Conservation (phyloP, 108 stramenopile genomes). For the Ochromonas danica region DNA sequence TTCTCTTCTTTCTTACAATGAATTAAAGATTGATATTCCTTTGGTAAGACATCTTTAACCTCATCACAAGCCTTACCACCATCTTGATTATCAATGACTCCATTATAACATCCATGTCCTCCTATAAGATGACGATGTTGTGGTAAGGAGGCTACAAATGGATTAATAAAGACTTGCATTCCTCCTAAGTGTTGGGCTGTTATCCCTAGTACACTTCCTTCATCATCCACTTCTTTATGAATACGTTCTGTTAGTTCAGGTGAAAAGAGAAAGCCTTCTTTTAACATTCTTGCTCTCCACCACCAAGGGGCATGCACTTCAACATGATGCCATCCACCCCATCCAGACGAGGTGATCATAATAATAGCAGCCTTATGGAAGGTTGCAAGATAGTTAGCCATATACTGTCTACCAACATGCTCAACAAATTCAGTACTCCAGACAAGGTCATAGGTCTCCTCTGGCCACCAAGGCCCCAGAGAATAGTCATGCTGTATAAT, state of each 20-base stretch:
- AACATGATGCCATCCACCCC: constrained; percentile 60
- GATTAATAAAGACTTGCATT: constrained; percentile 1
- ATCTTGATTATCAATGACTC: background rate
- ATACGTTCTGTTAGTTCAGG: too few relatives aligned
- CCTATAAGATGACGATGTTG: background rate
- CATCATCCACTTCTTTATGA: too few relatives aligned
- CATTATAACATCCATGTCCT: background rate
- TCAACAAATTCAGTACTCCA: constrained; percentile 69
- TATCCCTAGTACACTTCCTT: too few relatives aligned
- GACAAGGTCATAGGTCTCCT: constrained; percentile 68
- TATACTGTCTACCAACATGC: constrained; percentile 1
- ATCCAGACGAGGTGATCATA: constrained; percentile 64
- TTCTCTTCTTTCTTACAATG: too few relatives aligned
- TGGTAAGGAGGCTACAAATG: background rate
- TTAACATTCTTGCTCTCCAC: constrained; percentile 45
- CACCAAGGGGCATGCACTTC: constrained; percentile 40
- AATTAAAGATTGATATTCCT: background rate
- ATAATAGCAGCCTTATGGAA: constrained; percentile 76
- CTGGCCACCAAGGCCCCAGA: constrained; percentile 80
- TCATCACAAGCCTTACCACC: background rate
- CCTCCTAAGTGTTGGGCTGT: too few relatives aligned
- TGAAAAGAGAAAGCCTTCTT: too few relatives aligned
- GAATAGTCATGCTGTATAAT: constrained; percentile 55
- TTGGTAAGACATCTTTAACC: background rate
- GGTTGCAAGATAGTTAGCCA: constrained; percentile 67